phyloP scores from a whole-genome alignment of 495 filamentous ascomycete genomes.

The Melanomma pulvis-pyrius region DNA sequence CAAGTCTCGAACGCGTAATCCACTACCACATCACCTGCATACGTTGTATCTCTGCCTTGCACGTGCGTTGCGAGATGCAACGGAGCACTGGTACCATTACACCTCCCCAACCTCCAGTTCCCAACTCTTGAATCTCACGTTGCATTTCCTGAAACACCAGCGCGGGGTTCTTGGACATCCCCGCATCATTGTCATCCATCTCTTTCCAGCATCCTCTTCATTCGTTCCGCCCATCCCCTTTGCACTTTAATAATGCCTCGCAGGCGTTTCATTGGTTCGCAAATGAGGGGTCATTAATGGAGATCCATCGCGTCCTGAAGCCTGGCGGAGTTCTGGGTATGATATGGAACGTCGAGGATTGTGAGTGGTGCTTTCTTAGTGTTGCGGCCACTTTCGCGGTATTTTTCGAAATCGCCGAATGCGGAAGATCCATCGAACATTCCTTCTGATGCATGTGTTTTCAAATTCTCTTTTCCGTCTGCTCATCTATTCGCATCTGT shows the following conservation, averaged over 20 bases:
- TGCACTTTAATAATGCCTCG: background rate
- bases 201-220: conserved; percentile 28
- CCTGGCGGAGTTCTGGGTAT: conserved; percentile 58
- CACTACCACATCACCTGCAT: background rate
- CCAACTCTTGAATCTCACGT: background rate
- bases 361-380: conserved; percentile 43
- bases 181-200: background rate
- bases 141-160: background rate
- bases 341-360: conserved; percentile 71
- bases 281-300: conserved; percentile 55
- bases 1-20: conserved; percentile 29
- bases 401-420: background rate
- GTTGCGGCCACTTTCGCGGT: too few relatives aligned
- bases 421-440: background rate
- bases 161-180: background rate
- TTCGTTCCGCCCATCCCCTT: background rate
- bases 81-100: background rate
- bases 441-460: background rate
- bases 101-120: background rate
- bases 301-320: conserved; percentile 61
- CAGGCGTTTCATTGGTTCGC: conserved; percentile 56
- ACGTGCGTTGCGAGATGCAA: too few relatives aligned
- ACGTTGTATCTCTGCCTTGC: background rate
- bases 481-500: background rate
- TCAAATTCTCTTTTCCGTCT: background rate